phyloP scores from a whole-genome alignment of 257 asterid genomes.

The Fraxinus anomala region DNA sequence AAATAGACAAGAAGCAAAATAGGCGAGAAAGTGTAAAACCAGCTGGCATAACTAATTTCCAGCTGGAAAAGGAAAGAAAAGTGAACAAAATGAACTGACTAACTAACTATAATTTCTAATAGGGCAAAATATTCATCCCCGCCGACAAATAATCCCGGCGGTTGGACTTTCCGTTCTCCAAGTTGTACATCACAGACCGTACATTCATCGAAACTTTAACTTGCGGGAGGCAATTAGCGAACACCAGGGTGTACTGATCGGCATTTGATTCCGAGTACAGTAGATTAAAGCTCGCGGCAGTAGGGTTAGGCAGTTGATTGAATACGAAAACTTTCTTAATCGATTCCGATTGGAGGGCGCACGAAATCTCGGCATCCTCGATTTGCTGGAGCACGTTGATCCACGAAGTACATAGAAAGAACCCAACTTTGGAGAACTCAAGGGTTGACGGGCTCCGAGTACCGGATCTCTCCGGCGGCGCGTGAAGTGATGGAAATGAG shows the following conservation, averaged over 20 bases:
- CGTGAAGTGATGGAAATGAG: constrained; percentile 37
- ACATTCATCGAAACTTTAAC: constrained; percentile 64
- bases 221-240: constrained; percentile 67
- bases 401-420: constrained; percentile 86
- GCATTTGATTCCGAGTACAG: constrained; percentile 49
- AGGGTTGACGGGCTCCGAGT: constrained; percentile 39
- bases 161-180: constrained; percentile 53
- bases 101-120: too few relatives aligned
- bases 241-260: constrained; percentile 76
- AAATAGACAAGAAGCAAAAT: too few relatives aligned
- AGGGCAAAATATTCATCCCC: constrained; percentile 68
- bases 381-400: constrained; percentile 65
- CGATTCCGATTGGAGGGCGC: constrained; percentile 57
- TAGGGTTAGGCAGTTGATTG: constrained; percentile 43
- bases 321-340: constrained; percentile 52
- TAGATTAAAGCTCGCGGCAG: constrained; percentile 32
- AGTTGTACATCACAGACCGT: constrained; percentile 68
- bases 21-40: too few relatives aligned
- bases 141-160: constrained; percentile 75
- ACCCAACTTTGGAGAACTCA: constrained; percentile 59
- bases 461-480: constrained; percentile 64
- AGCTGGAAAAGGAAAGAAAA: too few relatives aligned
- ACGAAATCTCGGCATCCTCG: constrained; percentile 68
- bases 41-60: too few relatives aligned
- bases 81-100: too few relatives aligned